phyloP scores from a whole-genome alignment of 2,329 filamentous ascomycete genomes.

The Bretziella fagacearum region DNA sequence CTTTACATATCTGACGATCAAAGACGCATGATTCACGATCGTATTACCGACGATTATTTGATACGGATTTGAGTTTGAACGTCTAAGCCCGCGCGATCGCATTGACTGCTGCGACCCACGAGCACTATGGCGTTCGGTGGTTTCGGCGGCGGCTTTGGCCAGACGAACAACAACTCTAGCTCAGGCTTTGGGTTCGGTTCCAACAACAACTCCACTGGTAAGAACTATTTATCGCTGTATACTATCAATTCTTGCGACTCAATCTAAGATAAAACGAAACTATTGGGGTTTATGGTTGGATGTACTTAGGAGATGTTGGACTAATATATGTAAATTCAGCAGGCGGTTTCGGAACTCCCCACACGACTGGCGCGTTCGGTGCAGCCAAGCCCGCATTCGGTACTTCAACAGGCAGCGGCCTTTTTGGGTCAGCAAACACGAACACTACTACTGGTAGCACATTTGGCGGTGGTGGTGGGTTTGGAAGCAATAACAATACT shows the following conservation, averaged over 20 bases:
- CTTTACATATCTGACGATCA: neutral
- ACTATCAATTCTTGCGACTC: too few species aligned
- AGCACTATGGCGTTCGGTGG: conserved; percentile 37
- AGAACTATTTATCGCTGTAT: neutral
- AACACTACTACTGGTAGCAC: conserved; percentile 20
- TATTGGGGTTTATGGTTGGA: too few species aligned
- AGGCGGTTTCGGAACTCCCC: conserved; percentile 17
- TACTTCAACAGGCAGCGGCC: conserved; percentile 28
- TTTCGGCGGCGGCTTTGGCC: conserved; percentile 29
- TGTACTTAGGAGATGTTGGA: too few species aligned
- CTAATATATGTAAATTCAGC: neutral
- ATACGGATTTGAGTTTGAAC: too few species aligned
- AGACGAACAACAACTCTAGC: conserved; percentile 32
- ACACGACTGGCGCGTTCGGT: conserved; percentile 24
- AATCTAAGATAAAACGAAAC: too few species aligned
- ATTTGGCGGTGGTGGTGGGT: conserved; percentile 23
- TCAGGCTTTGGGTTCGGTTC: conserved; percentile 31
- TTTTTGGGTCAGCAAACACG: conserved; percentile 24
- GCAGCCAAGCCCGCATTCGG: conserved; percentile 36
- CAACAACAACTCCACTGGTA: conserved; percentile 23
- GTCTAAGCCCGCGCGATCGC: too few species aligned
- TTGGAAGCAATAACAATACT: conserved; percentile 22
- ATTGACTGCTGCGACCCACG: neutral
- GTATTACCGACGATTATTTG: too few species aligned
- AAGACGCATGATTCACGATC: neutral